These are phyloP conservation scores for Claviceps spartinae DNA, from an alignment of 2,329 filamentous ascomycete genomes.

Conservation along the genomic window DNA sequence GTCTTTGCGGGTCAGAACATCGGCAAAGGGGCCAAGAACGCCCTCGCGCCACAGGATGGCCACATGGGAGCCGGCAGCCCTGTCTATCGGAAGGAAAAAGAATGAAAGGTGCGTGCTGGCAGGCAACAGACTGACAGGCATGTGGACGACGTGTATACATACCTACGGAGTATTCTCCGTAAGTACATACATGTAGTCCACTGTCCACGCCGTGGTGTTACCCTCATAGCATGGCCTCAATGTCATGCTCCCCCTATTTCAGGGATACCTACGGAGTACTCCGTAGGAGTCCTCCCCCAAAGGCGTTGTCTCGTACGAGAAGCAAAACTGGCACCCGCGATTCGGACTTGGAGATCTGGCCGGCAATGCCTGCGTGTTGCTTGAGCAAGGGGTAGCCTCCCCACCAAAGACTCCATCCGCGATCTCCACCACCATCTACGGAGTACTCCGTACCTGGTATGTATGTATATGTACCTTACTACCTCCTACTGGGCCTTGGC, in stretches of 20 bases:
- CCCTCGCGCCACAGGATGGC: neutral
- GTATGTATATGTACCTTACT: no score
- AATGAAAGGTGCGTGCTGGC: neutral
- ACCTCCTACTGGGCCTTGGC: neutral
- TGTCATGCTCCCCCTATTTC: neutral
- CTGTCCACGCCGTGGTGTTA: neutral
- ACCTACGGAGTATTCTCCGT: no score
- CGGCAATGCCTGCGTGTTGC: neutral
- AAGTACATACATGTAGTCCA: no score
- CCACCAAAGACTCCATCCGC: no score
- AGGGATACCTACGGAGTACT: no score
- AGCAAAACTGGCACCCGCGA: constrained; percentile 1
- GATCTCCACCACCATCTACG: no score
- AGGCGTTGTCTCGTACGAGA: constrained; percentile 4
- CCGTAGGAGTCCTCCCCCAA: neutral
- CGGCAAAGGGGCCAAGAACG: neutral
- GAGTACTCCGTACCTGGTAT: no score
- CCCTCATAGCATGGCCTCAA: neutral
- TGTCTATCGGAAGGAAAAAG: constrained; percentile 1
- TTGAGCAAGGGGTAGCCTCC: no score
- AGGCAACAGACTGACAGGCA: neutral
- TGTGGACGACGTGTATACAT: neutral
- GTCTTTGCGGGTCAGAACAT: neutral
- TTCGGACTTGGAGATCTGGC: constrained; percentile 2
- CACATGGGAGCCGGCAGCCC: constrained; percentile 2